Conservation (phyloP, 2,329 filamentous ascomycete genomes). For the Cytospora chrysosperma region DNA sequence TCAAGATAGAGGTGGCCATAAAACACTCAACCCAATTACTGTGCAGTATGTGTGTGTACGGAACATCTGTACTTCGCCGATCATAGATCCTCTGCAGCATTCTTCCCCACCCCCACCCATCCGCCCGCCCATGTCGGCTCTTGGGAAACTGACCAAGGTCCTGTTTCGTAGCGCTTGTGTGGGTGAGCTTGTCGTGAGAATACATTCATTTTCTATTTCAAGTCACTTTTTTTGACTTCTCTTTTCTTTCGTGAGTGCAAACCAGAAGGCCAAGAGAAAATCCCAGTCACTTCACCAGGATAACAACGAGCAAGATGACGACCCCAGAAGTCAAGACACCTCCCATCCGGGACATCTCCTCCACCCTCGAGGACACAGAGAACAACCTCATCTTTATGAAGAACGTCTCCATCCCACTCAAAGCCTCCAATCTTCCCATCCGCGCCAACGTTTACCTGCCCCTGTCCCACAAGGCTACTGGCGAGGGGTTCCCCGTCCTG, state of each 20-base stretch:
- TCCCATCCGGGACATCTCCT: conserved; percentile 26
- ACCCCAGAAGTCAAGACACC: conserved; percentile 17
- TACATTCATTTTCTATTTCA: not conserved
- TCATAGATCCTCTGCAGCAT: not conserved
- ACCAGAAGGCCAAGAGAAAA: not conserved
- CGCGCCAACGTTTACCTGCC: conserved; percentile 34
- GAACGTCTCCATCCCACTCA: conserved; percentile 32
- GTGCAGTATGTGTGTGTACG: not conserved
- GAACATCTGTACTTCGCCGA: not conserved
- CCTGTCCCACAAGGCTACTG: conserved; percentile 18
- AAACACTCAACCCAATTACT: not conserved
- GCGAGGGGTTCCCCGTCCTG: conserved; percentile 53
- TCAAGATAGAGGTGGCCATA: not conserved
- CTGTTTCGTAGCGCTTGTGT: not conserved
- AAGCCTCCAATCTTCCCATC: conserved; percentile 28
- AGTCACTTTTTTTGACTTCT: too few species aligned
- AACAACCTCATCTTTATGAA: conserved; percentile 28
- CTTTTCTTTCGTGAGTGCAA: not conserved
- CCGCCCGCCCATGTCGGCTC: conserved; percentile 13
- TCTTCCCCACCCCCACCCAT: conserved; percentile 26
- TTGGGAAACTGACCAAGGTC: conserved; percentile 4
- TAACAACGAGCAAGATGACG: conserved; percentile 3
- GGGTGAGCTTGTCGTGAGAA: not conserved
- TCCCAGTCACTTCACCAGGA: not conserved
- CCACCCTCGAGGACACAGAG: conserved; percentile 23